A percentile compares a stretch with the other conserved stretches of the same genome.
phyloP scores from a whole-genome alignment of 2,329 filamentous ascomycete species.

The Colletotrichum costaricense region DNA sequence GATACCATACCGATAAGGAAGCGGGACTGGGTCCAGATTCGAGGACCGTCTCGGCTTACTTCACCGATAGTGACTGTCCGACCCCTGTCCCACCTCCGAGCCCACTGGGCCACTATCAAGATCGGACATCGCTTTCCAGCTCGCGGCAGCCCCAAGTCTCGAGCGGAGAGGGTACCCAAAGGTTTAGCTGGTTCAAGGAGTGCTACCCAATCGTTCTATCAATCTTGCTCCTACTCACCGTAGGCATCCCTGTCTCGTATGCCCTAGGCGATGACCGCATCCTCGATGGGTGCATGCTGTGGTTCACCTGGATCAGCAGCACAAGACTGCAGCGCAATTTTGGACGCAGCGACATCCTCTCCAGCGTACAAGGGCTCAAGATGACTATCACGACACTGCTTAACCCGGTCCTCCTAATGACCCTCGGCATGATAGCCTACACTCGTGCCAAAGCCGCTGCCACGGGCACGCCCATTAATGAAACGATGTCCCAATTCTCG shows the following conservation, averaged over 20 bases:
- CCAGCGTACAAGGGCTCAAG: neutral
- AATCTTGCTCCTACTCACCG: slow-evolving; percentile 45
- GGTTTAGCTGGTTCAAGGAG: slow-evolving; percentile 8
- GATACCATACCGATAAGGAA: slow-evolving; percentile 33
- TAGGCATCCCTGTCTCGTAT: slow-evolving; percentile 56
- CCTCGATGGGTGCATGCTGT: slow-evolving; percentile 59
- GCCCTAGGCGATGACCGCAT: slow-evolving; percentile 47
- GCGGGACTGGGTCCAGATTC: slow-evolving; percentile 17
- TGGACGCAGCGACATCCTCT: slow-evolving; percentile 37
- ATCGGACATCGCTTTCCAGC: neutral
- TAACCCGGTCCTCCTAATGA: slow-evolving; percentile 61
- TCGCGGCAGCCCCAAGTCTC: neutral
- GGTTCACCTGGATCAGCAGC: slow-evolving; percentile 60
- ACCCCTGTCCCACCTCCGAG: neutral
- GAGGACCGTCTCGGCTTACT: slow-evolving; percentile 24
- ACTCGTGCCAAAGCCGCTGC: slow-evolving; percentile 50
- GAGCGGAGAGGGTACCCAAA: neutral
- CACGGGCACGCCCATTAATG: slow-evolving; percentile 44
- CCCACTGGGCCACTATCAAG: neutral
- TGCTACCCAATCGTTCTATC: slow-evolving; percentile 45
- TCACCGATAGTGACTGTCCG: slow-evolving; percentile 30
- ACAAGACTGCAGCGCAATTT: slow-evolving; percentile 51
- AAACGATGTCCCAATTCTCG: slow-evolving; percentile 45
- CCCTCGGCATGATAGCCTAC: slow-evolving; percentile 57
- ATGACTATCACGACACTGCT: slow-evolving; percentile 48